Evolutionary conservation across 257 asterid species (phyloP), one percentile per base, ranked within the genome.

Genomic region (Striga asiatica): DNA sequence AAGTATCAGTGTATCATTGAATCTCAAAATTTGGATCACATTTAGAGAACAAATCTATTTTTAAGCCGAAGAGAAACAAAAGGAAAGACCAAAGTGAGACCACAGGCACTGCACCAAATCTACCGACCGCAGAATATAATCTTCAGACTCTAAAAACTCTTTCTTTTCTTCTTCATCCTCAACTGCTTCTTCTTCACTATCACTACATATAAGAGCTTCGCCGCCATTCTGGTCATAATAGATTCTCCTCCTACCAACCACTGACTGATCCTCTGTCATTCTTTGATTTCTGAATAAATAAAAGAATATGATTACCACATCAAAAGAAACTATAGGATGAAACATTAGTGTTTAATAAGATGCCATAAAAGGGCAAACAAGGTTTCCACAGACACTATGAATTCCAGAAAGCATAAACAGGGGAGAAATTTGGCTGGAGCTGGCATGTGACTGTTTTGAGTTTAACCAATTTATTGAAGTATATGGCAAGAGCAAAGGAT

Each of bases 211-310:
- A 32, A 92, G 85, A 61, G 99, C 88, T 78, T 92, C 99, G 0
- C 99, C 99, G 17, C 94, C 92, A 76, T 45, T 80, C 56, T 76
- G 93, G 50, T 81, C 99, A 74, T 92, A 92, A 72, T 92, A 92
- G 53, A 92, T 92, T 72, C 99, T 81, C 64, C 99, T 83, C 68
- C 99, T 81, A 53, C 99, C 99, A 28, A 92, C 77, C 34, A 84
- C 95, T 5, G 99, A 92, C 74, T 92, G 97, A 65, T 88, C 97
- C 74, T 81, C 95, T 5, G 94, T 78, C 99, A 92, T 92, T 64
- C 88, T 81, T 67, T 84, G 97, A 66, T 92, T 92, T 81, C 99
- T 92, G 75, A 62, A 66, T 29, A 46, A 56, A 20, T 56, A 47
- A 46, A 19, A 61, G 24, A 29, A 62, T 17, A 25, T 17, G 42